Evolutionary conservation across 2,329 filamentous ascomycete genomes (phyloP), one percentile per base, ranked within the genome.

Genomic region (Ophiostoma novo-ulmi): DNA sequence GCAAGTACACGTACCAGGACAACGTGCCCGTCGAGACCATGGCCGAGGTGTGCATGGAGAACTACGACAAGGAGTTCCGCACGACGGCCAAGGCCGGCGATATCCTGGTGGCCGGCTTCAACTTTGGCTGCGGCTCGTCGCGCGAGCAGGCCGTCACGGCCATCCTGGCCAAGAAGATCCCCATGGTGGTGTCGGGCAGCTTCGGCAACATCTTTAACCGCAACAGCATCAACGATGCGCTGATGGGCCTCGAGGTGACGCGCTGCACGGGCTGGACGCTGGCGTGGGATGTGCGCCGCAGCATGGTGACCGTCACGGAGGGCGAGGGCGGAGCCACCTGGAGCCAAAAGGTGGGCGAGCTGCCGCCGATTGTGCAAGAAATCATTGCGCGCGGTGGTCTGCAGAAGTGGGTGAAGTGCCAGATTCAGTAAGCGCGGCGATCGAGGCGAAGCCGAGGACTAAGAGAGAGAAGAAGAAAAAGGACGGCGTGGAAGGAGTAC

Each of bases 41-140:
- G 94, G 92, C 93, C 0, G 83, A 91, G 74, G 93, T 94, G 0
- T 94, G 91, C 80, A 97, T 98, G 93, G 86, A 91, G 78, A 98
- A 98, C 84, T 98, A 97, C 81, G 94, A 98, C 78, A 81, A 85
- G 0, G 78, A 82, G 0, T 97, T 97, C 78, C 79, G 84, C 11
- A 79, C 80, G 0, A 82, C 89, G 48, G 89, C 91, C 65, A 85
- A 85, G 74, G 77, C 86, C 0, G 88, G 88, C 67, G 94, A 98
- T 76, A 92, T 97, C 70, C 85, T 97, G 0, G 93, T 97, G 0
- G 81, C 89, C 0, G 93, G 93, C 41, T 95, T 89, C 82, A 97
- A 96, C 82, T 97, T 97, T 77, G 94, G 94, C 67, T 93, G 89
- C 74, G 73, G 73, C 61, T 71, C 84, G 71, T 93, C 89, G 0